These are phyloP conservation scores for Neurospora tetraspora DNA, from an alignment of 495 filamentous ascomycete genomes.

Conservation along the genomic window DNA sequence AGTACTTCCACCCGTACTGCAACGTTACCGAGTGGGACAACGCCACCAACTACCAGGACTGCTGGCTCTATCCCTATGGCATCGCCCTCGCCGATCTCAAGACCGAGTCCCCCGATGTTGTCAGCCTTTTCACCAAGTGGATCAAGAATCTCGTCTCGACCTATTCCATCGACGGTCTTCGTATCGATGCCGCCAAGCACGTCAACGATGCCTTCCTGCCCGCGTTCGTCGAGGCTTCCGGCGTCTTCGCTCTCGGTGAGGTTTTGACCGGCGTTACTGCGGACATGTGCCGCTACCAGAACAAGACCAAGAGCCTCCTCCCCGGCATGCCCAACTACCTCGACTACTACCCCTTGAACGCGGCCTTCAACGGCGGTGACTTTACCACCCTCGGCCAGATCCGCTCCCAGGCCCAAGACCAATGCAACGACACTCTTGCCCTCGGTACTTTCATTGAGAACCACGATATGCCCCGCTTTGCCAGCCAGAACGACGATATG, in stretches of 20 bases:
- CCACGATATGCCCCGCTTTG: slow-evolving; percentile 65
- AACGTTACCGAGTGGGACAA: slow-evolving; percentile 52
- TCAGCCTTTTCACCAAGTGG: slow-evolving; percentile 52
- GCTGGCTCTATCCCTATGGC: slow-evolving; percentile 51
- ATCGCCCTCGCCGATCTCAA: slow-evolving; percentile 61
- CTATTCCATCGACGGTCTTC: slow-evolving; percentile 72
- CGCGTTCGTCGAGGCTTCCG: slow-evolving; percentile 50
- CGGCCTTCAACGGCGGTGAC: slow-evolving; percentile 15
- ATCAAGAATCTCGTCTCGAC: slow-evolving; percentile 51
- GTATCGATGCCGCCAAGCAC: slow-evolving; percentile 66
- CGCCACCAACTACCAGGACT: slow-evolving; percentile 33
- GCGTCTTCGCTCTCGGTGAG: slow-evolving; percentile 66
- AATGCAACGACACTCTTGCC: slow-evolving; percentile 20
- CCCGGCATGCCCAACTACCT: slow-evolving; percentile 58
- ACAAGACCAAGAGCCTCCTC: slow-evolving; percentile 29
- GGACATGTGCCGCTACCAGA: slow-evolving; percentile 24
- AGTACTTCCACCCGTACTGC: slow-evolving; percentile 63
- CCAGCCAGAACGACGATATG: slow-evolving; percentile 43
- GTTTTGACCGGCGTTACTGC: slow-evolving; percentile 28
- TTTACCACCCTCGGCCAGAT: slow-evolving; percentile 8
- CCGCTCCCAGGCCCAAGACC: slow-evolving; percentile 10
- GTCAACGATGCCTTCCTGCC: slow-evolving; percentile 63
- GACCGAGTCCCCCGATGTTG: slow-evolving; percentile 47
- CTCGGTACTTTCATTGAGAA: slow-evolving; percentile 67
- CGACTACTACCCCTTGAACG: slow-evolving; percentile 58